Percentiles rank a stretch among this genome's conserved stretches.
These are phyloP conservation scores for Candida xiaguanensis DNA, from an alignment of 805 yeast genomes.

Conservation along the genomic window DNA sequence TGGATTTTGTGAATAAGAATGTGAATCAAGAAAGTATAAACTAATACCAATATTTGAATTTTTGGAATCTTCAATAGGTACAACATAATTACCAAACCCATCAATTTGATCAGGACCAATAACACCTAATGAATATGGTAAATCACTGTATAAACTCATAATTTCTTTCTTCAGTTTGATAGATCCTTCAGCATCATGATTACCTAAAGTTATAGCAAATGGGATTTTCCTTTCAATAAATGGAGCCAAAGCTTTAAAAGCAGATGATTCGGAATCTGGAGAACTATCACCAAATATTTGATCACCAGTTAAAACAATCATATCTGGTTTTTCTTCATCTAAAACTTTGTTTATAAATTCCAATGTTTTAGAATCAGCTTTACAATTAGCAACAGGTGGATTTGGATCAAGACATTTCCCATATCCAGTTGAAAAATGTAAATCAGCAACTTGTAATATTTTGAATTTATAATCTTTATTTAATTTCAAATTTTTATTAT, in stretches of 20 bases:
- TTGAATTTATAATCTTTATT: conserved; percentile 54
- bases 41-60: conserved; percentile 43
- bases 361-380: conserved; percentile 74
- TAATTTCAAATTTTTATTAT: conserved; percentile 33
- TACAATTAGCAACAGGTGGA: conserved; percentile 56
- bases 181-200: conserved; percentile 90
- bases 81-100: conserved; percentile 81
- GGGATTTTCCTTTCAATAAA: conserved; percentile 69
- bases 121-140: conserved; percentile 68
- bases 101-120: conserved; percentile 64
- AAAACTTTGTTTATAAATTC: conserved; percentile 59
- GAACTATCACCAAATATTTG: conserved; percentile 78
- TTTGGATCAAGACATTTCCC: conserved; percentile 77
- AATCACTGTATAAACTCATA: conserved; percentile 48
- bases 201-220: conserved; percentile 83
- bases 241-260: conserved; percentile 74
- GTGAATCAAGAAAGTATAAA: conserved; percentile 81
- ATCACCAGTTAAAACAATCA: conserved; percentile 88
- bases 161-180: conserved; percentile 51
- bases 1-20: conserved; percentile 66
- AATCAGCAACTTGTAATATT: conserved; percentile 85
- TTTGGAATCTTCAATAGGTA: conserved; percentile 46
- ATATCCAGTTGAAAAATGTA: conserved; percentile 82
- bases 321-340: conserved; percentile 75
- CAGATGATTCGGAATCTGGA: conserved; percentile 78